Evolutionary conservation across 305 asterid genomes (phyloP), one percentile per base, ranked within the genome.

Genomic region (Lippia alba): DNA sequence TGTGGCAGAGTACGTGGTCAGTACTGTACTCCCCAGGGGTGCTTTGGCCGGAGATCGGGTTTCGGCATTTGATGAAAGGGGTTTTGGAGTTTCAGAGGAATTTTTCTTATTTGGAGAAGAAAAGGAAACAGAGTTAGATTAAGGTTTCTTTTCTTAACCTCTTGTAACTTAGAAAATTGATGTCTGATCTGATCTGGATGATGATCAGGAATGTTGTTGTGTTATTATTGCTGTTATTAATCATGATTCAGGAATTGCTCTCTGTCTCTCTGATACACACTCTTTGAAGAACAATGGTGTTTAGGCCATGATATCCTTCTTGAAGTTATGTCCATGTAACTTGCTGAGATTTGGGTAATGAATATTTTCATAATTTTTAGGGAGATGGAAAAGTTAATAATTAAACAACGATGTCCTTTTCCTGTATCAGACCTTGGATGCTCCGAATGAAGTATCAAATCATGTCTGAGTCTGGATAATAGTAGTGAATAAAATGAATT

Each of bases 31-130:
- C 96, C 24, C 94, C 97, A 7, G 30, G 69, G 10, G 76, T 69
- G 40, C 85, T 88, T 11, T 92, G 96, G 96, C 98, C 98, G 0
- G 98, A 87, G 17, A 84, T 92, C 44, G 89, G 97, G 68, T 84
- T 86, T 5, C 36, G 89, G 74, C 94, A 88, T 78, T 72, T 90
- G 77, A 82, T 88, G 53, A 75, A 76, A 55, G 94, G 80, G 17
- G 69, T 92, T 70, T 40, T 88, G 67, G 88, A 85, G 32, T 92
- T 78, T 57, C 98, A 92, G 64, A 81, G 90, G 76, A 81, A 74
- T 67, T 70, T 24, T 59, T 54, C 75, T 41, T 85, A 81, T 70
- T 54, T 86, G 74, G 79, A 82, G 66, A 79, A 70, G 74, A 80
- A 82, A 71, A 61, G 59, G 70, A 82, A 86, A 62, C 85, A 66